Conservation (phyloP, 805 yeast genomes). For the Barnettozyma populi region DNA sequence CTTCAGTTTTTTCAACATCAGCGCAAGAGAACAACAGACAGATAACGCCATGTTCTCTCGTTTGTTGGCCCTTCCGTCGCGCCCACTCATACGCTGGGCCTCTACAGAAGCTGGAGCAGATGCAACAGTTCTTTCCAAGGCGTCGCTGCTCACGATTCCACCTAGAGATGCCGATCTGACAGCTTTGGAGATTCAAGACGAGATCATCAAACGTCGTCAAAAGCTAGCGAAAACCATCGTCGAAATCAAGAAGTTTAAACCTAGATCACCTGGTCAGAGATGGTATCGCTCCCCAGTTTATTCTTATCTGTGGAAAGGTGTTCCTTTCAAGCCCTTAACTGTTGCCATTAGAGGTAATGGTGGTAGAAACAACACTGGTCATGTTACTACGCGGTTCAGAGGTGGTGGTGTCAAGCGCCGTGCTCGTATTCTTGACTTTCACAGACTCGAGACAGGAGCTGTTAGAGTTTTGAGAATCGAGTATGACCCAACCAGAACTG, state of each 20-base stretch:
- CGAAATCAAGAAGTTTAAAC: slow-evolving; percentile 68
- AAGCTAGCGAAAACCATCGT: slow-evolving; percentile 67
- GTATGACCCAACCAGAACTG: slow-evolving; percentile 91
- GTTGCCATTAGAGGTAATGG: slow-evolving; percentile 64
- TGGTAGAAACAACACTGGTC: slow-evolving; percentile 88
- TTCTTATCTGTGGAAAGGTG: slow-evolving; percentile 80
- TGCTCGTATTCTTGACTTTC: slow-evolving; percentile 74
- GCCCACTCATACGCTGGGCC: slow-evolving; percentile 1
- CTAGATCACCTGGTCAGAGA: slow-evolving; percentile 80
- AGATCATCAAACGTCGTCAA: slow-evolving; percentile 62
- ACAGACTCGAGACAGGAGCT: slow-evolving; percentile 60
- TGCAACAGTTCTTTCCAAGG: slow-evolving; percentile 9
- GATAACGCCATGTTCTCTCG: slow-evolving; percentile 2
- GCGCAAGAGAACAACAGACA: neutral
- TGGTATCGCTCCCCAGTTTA: slow-evolving; percentile 88
- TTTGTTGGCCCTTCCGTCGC: neutral
- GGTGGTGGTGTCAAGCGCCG: slow-evolving; percentile 97
- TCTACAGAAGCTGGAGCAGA: slow-evolving; percentile 4
- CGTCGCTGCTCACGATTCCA: slow-evolving; percentile 30
- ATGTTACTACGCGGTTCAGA: slow-evolving; percentile 86
- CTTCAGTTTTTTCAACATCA: neutral
- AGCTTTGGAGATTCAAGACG: slow-evolving; percentile 77
- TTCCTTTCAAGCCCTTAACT: slow-evolving; percentile 74
- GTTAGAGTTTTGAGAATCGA: slow-evolving; percentile 85
- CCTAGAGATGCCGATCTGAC: slow-evolving; percentile 48